Evolutionary conservation across 352 stramenopile species (phyloP), one percentile per base, ranked within the genome.

Genomic region (Phytophthora hybrid): DNA sequence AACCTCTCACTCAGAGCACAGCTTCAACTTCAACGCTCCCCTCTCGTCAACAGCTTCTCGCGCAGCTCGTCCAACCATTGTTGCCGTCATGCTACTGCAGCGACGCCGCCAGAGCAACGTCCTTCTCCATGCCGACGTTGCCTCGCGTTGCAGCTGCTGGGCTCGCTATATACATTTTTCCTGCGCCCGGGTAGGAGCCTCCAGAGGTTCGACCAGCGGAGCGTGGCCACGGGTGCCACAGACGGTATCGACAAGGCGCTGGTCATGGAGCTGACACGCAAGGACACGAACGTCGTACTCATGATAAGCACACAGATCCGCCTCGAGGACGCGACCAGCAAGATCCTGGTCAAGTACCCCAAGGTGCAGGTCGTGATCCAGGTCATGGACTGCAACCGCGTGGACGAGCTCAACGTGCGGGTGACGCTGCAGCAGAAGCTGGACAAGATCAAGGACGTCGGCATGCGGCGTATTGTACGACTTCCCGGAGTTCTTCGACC

Each of bases 401-500:
- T 98, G 67, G 90, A 98, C 71, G 80, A 95, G 10, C 60, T 80
- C 41, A 79, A 62, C 60, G 91, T 92, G 68, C 89, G 82, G 62
- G 61, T 77, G 65, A 78, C 71, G 31, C 82, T 95, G 56, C 72
- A 82, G 57, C 78, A 74, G 56, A 78, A 85, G 44, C 72, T 94
- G 39, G 73, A 81, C 54, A 78, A 97, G 55, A 79, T 93, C 21
- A 78, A 98, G 69, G 97, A 99, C 66, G 77, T 99, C 34, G 98
- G 97, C 34, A 89, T 99, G 60, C 91, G 98, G 98, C 63, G 93
- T 99, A 49, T 99, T 92, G 66, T 99, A 99, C 86, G 94, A 98
- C 60, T 99, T 99, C 81, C 97, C 98, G 5, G 93, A 87, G 82
- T 99, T 98, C 88, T 99, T 99, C 85, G 87, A 98, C 63, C n/a